A percentile compares a stretch with the other conserved stretches of the same genome.
These are phyloP conservation scores for Omphalotus olearius DNA, from an alignment of 1,284 basidiomycete species.

Conservation along the genomic window DNA sequence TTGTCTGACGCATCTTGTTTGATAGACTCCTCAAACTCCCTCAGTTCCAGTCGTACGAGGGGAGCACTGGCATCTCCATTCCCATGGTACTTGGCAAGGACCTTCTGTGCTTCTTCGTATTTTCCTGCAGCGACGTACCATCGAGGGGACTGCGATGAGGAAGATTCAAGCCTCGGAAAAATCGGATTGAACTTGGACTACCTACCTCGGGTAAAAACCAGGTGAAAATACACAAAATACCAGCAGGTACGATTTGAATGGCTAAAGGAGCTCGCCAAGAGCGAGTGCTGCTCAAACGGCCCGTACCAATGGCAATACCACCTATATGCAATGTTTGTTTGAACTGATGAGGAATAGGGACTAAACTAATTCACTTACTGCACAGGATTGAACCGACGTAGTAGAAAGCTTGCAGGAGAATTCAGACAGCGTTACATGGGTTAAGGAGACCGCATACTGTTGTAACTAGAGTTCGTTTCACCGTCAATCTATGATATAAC, in stretches of 20 bases:
- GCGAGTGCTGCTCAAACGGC: slow-evolving; percentile 32
- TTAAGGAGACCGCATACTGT: slow-evolving; percentile 23
- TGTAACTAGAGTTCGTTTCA: slow-evolving; percentile 23
- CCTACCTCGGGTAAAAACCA: slow-evolving; percentile 45
- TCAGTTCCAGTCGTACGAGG: slow-evolving; percentile 49
- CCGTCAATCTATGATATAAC: not conserved
- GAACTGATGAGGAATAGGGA: not conserved
- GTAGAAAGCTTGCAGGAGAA: slow-evolving; percentile 32
- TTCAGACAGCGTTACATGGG: not conserved
- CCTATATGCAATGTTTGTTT: slow-evolving; percentile 22
- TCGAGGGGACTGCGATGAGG: slow-evolving; percentile 38
- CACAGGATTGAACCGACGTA: slow-evolving; percentile 40
- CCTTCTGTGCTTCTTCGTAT: slow-evolving; percentile 40
- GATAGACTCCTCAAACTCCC: slow-evolving; percentile 53
- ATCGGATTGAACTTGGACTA: not conserved
- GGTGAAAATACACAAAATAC: slow-evolving; percentile 36
- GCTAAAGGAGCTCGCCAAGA: slow-evolving; percentile 48
- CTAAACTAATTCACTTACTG: slow-evolving; percentile 21
- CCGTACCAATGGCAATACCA: slow-evolving; percentile 44
- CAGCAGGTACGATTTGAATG: slow-evolving; percentile 49
- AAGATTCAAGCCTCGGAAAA: not conserved
- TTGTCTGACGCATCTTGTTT: slow-evolving; percentile 55
- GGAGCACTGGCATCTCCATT: slow-evolving; percentile 42
- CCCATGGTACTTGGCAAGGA: slow-evolving; percentile 54
- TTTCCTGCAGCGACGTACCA: slow-evolving; percentile 53